A percentile compares a stretch with the other conserved stretches of the same genome.
phyloP scores from a whole-genome alignment of 345 rosid species.

The Lenwebbia sp. region DNA sequence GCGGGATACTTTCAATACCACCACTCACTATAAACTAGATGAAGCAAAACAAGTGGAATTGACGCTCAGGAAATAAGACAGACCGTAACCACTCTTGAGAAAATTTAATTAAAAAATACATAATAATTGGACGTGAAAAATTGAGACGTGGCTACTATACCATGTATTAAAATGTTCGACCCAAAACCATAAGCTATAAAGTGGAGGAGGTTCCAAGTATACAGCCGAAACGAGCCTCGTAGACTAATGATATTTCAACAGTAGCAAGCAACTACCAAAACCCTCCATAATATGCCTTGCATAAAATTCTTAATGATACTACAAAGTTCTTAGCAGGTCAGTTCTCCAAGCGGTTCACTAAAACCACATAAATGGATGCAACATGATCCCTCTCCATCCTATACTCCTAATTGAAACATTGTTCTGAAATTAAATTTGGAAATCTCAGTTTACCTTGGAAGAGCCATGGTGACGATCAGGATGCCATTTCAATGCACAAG shows the following conservation, averaged over 20 bases:
- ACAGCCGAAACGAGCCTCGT: background rate
- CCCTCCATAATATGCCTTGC: background rate
- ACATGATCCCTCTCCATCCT: background rate
- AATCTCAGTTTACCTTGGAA: slow-evolving; percentile 44
- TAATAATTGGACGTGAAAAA: background rate
- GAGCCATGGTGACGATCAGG: slow-evolving; percentile 86
- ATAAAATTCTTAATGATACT: background rate
- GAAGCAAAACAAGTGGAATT: background rate
- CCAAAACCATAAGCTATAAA: background rate
- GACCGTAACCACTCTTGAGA: background rate
- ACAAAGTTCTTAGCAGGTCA: background rate
- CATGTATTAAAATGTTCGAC: background rate
- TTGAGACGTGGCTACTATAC: background rate
- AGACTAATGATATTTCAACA: background rate
- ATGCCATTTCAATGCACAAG: slow-evolving; percentile 88
- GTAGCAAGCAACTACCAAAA: background rate
- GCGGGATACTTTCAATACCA: background rate
- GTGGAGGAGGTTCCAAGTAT: background rate
- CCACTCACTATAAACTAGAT: background rate
- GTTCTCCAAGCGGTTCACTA: background rate
- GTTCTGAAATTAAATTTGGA: background rate
- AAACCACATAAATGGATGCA: background rate
- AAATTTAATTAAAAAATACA: background rate
- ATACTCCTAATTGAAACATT: background rate
- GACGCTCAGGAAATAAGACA: background rate